Percentiles rank a stretch among this genome's conserved stretches.
phyloP scores from a whole-genome alignment of 768 basidiomycete species.

The Rhodosporidiobolus sp. region DNA sequence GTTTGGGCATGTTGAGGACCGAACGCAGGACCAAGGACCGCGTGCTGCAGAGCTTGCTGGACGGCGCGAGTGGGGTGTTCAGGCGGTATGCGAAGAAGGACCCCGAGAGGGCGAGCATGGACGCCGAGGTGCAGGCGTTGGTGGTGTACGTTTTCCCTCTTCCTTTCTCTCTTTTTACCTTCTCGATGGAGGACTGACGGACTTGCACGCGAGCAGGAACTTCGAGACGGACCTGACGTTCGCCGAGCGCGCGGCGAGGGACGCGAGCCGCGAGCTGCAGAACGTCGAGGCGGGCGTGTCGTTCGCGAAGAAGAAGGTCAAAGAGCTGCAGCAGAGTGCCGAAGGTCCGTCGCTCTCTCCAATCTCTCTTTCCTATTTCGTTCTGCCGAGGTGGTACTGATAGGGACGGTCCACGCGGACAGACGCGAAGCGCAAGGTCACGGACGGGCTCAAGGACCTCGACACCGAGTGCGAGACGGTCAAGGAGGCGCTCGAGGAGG shows the following conservation, averaged over 20 bases:
- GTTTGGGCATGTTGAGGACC: conserved; percentile 66
- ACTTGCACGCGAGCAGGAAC: conserved; percentile 53
- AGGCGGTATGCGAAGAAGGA: conserved; percentile 23
- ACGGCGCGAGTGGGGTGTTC: conserved; percentile 61
- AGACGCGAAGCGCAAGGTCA: conserved; percentile 51
- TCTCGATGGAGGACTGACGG: neutral
- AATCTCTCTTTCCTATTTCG: neutral
- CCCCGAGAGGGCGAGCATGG: conserved; percentile 64
- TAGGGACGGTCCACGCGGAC: conserved; percentile 50
- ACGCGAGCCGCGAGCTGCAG: conserved; percentile 61
- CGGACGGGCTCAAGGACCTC: conserved; percentile 44
- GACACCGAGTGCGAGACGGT: conserved; percentile 42
- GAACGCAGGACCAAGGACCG: conserved; percentile 66
- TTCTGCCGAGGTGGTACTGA: neutral
- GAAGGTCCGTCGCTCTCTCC: conserved; percentile 54
- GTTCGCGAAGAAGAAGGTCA: conserved; percentile 61
- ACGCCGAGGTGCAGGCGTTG: conserved; percentile 64
- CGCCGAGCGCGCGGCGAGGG: conserved; percentile 52
- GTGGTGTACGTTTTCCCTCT: conserved; percentile 54
- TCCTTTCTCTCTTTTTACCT: neutral
- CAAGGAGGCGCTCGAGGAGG: conserved; percentile 46
- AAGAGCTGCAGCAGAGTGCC: conserved; percentile 62
- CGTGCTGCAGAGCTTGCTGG: no score
- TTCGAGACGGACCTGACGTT: conserved; percentile 64
- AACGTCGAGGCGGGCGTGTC: conserved; percentile 63